A percentile compares a stretch with the other conserved stretches of the same genome.
These are phyloP conservation scores for Geotrichum citri-aurantii DNA, from an alignment of 1,139 yeast species.

Conservation along the genomic window DNA sequence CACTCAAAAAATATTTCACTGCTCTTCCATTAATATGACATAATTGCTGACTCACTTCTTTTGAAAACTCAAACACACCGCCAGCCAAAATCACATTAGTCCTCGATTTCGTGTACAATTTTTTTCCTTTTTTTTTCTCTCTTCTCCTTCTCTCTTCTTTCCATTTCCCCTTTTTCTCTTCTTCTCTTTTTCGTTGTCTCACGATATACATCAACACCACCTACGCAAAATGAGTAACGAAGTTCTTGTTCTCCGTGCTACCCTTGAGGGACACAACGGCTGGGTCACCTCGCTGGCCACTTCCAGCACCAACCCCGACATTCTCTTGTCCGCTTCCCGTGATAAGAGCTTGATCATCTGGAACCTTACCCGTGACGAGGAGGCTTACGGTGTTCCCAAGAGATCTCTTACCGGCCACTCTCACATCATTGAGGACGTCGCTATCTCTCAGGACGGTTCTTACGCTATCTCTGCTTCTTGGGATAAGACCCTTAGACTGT, in stretches of 20 bases:
- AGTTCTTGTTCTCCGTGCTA: slow-evolving; percentile 98
- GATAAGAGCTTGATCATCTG: slow-evolving; percentile 98
- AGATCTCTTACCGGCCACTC: slow-evolving; percentile 97
- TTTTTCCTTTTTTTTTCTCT: slow-evolving; percentile 12
- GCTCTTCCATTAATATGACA: background rate
- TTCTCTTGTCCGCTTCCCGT: slow-evolving; percentile 97
- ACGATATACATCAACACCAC: slow-evolving; percentile 1
- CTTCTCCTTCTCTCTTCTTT: slow-evolving; percentile 6
- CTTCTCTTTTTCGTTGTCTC: slow-evolving; percentile 3
- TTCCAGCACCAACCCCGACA: slow-evolving; percentile 97
- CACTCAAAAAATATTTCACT: background rate
- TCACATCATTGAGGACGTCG: slow-evolving; percentile 97
- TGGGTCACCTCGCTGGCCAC: slow-evolving; percentile 99
- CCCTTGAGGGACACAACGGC: slow-evolving; percentile 69
- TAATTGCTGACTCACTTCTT: background rate
- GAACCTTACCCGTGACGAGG: slow-evolving; percentile 97
- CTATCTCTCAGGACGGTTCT: slow-evolving; percentile 96
- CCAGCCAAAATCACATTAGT: background rate
- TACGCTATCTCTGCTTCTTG: slow-evolving; percentile 98
- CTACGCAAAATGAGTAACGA: slow-evolving; percentile 41
- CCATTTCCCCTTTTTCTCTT: slow-evolving; percentile 5
- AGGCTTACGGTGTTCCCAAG: slow-evolving; percentile 97
- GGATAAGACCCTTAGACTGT: slow-evolving; percentile 98
- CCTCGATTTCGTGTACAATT: slow-evolving; percentile 17
- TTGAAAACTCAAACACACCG: background rate